A percentile compares a stretch with the other conserved stretches of the same genome.
phyloP scores from a whole-genome alignment of 2,329 filamentous ascomycete genomes.

The Ophiosphaerella narmari region DNA sequence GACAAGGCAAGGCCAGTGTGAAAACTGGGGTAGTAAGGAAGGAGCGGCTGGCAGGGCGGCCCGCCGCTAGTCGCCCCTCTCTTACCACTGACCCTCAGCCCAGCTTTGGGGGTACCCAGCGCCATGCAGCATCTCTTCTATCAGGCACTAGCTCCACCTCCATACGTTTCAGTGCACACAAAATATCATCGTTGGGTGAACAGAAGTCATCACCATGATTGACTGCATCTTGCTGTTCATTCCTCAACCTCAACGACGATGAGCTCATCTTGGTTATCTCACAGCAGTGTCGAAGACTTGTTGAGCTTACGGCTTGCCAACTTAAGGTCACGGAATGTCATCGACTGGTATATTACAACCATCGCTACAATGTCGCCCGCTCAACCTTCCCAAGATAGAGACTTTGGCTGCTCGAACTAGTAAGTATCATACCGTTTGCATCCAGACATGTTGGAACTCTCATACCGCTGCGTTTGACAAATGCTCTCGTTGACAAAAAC shows the following conservation, averaged over 20 bases:
- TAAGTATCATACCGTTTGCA: slow-evolving; percentile 8
- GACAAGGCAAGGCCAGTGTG: no score
- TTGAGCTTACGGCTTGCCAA: slow-evolving; percentile 25
- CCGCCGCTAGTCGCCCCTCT: slow-evolving; percentile 1
- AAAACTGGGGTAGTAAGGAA: no score
- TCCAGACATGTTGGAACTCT: slow-evolving; percentile 31
- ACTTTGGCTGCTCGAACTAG: slow-evolving; percentile 18
- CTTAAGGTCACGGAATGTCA: slow-evolving; percentile 24
- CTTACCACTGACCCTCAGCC: background rate
- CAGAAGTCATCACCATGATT: background rate
- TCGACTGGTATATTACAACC: slow-evolving; percentile 29
- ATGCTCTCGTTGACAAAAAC: slow-evolving; percentile 31
- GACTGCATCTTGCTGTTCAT: slow-evolving; percentile 5
- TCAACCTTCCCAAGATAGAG: slow-evolving; percentile 29
- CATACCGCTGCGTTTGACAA: slow-evolving; percentile 35
- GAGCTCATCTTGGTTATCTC: slow-evolving; percentile 36
- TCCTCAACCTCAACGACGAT: slow-evolving; percentile 32
- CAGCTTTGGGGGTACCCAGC: background rate
- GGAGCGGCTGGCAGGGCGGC: background rate
- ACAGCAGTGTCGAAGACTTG: slow-evolving; percentile 36
- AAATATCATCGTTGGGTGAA: slow-evolving; percentile 2
- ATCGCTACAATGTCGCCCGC: slow-evolving; percentile 34
- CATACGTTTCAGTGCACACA: background rate
- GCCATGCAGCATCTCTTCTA: background rate
- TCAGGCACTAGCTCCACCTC: background rate